Evolutionary conservation across 768 basidiomycete genomes (phyloP), one percentile per base, ranked within the genome.

Genomic region (Ramaria sp.): DNA sequence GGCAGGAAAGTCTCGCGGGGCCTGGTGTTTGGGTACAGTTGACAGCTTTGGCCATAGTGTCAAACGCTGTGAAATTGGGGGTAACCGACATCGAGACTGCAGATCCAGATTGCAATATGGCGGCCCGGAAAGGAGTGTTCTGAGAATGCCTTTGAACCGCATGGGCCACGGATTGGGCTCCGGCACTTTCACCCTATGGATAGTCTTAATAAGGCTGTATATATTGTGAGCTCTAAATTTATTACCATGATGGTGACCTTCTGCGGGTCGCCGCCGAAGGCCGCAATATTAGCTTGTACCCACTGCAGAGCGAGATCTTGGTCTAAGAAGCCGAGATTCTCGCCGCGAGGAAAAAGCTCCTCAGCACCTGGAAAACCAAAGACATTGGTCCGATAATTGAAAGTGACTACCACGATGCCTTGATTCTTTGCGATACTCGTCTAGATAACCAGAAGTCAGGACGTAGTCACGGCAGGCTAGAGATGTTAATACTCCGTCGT

Each of bases 301-400:
- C 70, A 73, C 18, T 69, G 54, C 5, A 73, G 52, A 6, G 70
- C 69, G 34, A 72, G 68, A 1, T 73, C 68, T 64, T 85, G 81
- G 63, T 88, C 85, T 32, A 68, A 69, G 15, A 84, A 66, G 16
- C 83, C 83, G 2, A 73, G 73, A 57, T 84, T 83, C 25, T 38
- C 41, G 13, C 39, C 9, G 22, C 18, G 41, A 16, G 13, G 25
- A 45, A 37, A 25, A 18, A 27, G 25, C 28, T 20, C 65, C 71
- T 58, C 43, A 77, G 76, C 43, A 25, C 44, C 43, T 3, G 52
- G 52, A 55, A 80, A 81, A 45, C 78, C 78, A 57, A 79, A 79
- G 0, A 74, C 75, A 59, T 79, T 80, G 39, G 79, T 55, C 1
- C 78, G 77, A 55, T 79, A 80, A 60, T 81, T 80, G 9, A 47